These are phyloP conservation scores for Combretum micranthum DNA, from an alignment of 345 rosid species.

Conservation along the genomic window DNA sequence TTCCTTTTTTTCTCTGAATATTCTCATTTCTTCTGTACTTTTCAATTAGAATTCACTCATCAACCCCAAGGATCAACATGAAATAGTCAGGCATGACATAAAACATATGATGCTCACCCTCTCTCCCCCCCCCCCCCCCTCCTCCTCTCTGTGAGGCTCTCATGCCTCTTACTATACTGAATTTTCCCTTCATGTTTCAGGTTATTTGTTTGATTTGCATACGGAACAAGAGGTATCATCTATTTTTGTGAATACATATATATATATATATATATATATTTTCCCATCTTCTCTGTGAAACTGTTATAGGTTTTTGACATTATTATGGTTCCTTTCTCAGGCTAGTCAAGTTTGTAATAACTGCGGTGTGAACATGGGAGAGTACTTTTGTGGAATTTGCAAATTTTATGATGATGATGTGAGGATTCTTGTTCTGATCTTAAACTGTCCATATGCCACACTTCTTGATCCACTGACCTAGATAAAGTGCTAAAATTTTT, in stretches of 20 bases:
- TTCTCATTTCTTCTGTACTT: no score
- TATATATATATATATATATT: not conserved
- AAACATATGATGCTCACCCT: conserved; percentile 25
- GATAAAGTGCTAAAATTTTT: not conserved
- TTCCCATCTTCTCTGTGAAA: not conserved
- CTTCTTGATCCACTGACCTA: not conserved
- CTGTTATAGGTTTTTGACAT: not conserved
- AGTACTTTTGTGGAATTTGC: conserved; percentile 62
- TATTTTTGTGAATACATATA: not conserved
- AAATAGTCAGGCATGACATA: conserved; percentile 55
- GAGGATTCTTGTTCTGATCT: conserved; percentile 8
- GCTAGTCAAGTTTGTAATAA: conserved; percentile 50
- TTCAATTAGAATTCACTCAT: conserved; percentile 33
- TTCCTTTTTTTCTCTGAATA: not conserved
- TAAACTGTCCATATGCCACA: not conserved
- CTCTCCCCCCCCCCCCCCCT: not conserved
- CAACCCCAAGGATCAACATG: conserved; percentile 61
- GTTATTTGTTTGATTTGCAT: conserved; percentile 65
- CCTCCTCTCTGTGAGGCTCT: not conserved
- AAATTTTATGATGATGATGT: conserved; percentile 79
- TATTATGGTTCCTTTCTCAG: conserved; percentile 15
- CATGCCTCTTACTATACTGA: not conserved
- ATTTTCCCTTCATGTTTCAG: conserved; percentile 26
- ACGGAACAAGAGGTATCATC: conserved; percentile 56
- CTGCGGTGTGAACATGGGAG: conserved; percentile 71